Evolutionary conservation across 1,284 basidiomycete species (phyloP), one percentile per base, ranked within the genome.

Genomic region (Rugosomyces carneus): DNA sequence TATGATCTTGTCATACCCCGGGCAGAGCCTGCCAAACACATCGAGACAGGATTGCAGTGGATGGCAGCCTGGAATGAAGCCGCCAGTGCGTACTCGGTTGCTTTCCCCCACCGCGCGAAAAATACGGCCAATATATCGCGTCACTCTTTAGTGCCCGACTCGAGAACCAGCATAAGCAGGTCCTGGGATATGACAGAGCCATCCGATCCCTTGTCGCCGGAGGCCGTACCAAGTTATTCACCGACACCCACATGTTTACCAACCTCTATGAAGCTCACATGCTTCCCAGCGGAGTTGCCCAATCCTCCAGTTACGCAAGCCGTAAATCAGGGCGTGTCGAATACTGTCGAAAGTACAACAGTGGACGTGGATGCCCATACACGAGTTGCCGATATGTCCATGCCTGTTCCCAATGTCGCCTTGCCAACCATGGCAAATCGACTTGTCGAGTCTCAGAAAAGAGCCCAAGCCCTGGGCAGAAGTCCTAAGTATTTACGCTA

Each of bases 341-440:
- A 10, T 26, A 26, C 24, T 26, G 24, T 10, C 24, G 24, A 26
- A 26, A 26, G 10, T 26, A 5, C 24, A 26, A 26, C 24, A 5
- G 5, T 5, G 5, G 5, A 5, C 24, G 24, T 5, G 24, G 24
- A 5, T 26, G 24, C 24, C 5, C 24, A 26, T 26, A 47, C 41
- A 15, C 49, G 3, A 24, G 13, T 15, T 57, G 54, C 42, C 10
- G 31, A 13, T 55, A 55, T 29, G 37, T 44, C 24, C 56, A 57
- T 40, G 45, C 54, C 29, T 57, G 56, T 38, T 20, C 39, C 15
- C 39, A 37, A 10, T 57, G 56, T 40, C 40, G 43, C 0, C 56
- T 19, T 5, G 37, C 51, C 24, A 54, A 16, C 18, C 46, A 48
- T 16, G 15, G 10, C 3, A 16, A 8, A 2, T 19, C 16, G 2